Base-by-base conservation (phyloP, 768 basidiomycete genomes). In the Tricholoma hemisulphureum region DNA sequence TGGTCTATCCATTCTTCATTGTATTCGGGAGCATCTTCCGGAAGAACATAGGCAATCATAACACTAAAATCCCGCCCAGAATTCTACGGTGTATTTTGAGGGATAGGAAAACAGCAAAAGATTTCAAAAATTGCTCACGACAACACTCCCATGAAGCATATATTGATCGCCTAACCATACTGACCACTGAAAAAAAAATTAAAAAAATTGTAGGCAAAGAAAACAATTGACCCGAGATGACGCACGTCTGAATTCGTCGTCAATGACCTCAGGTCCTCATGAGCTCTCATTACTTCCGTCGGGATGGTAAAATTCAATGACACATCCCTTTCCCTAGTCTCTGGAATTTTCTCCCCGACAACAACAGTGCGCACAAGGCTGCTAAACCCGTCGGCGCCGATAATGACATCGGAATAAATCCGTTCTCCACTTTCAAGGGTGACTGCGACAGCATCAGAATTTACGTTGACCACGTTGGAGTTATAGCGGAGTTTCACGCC, bases 341-440 rank as follows among this genome's bases (percentile, higher is more conserved):
- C 68, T n/a, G 55, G 56, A 39, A 67, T 51, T 39, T 61, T 49
- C 20, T 67, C 59, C n/a, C 68, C 71, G 13, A 70, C 62, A 6
- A 77, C 70, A 7, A 63, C 62, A 6, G 65, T 63, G 32, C 80
- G 72, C n/a, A 76, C 66, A 24, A 72, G 53, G 55, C 78, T 83
- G 14, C 71, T 66, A 41, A 72, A 73, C 6, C 87, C 86, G 66
- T 87, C 86, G 3, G 86, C 86, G 29, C 82, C 85, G 18, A 87
- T 75, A 53, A 87, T 70, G 26, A 86, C 68, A 65, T 88, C 83
- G 14, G 79, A 80, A 14, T 61, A 63, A 8, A 85, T 55, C 11
- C 63, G 71, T 51, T 78, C 72, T 16, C 83, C 84, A 32, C 67
- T 72, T 21, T 76, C 75, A 32, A 78, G 63, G 1, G 66, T 72